phyloP scores from a whole-genome alignment of 805 yeast species.

The Saccharomycopsis fermentans region DNA sequence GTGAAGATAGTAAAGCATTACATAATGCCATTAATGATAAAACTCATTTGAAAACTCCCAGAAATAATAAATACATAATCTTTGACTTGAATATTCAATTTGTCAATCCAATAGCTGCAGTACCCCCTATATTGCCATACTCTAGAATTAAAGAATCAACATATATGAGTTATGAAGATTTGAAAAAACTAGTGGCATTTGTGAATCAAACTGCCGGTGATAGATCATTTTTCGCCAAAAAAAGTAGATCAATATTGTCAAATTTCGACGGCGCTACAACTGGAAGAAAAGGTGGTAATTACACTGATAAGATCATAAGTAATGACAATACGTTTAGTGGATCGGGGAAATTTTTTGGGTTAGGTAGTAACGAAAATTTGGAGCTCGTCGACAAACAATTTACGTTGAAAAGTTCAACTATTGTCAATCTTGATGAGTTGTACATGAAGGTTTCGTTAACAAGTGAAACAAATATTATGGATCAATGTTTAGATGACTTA shows the following conservation, averaged over 20 bases:
- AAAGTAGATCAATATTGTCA: conserved; percentile 5
- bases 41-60: not conserved
- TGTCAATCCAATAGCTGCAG: conserved; percentile 29
- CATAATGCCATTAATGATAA: not conserved
- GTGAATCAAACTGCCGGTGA: conserved; percentile 36
- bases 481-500: conserved; percentile 9
- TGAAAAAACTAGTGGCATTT: conserved; percentile 51
- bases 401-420: conserved; percentile 13
- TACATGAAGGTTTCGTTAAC: conserved; percentile 12
- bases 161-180: conserved; percentile 47
- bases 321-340: not conserved
- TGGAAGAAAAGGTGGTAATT: not conserved
- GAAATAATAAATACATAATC: conserved; percentile 42
- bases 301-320: not conserved
- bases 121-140: conserved; percentile 12
- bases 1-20: not conserved
- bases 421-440: conserved; percentile 14
- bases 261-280: not conserved
- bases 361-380: not conserved
- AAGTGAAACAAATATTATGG: conserved; percentile 11
- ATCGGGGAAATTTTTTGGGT: not conserved
- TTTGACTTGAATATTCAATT: conserved; percentile 59
- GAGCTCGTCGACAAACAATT: conserved; percentile 14
- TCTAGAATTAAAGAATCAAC: conserved; percentile 38
- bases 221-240: conserved; percentile 14